Evolutionary conservation across 1,284 basidiomycete genomes (phyloP), one percentile per base, ranked within the genome.

Genomic region (Microbotryum intermedium): DNA sequence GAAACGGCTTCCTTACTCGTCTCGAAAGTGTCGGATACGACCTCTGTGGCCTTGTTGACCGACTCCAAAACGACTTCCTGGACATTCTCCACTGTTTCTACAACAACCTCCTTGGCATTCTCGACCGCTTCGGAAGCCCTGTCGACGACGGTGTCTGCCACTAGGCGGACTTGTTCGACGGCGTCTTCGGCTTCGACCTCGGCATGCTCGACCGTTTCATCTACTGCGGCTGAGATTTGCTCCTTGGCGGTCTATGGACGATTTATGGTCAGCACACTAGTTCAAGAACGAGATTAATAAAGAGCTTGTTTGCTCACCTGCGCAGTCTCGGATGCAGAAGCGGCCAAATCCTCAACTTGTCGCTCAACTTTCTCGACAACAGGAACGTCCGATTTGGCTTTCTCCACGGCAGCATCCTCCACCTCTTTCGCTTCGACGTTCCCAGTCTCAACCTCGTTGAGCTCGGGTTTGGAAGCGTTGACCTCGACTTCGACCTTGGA

Each of bases 11-110:
- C 42, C 25, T 48, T 42, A 4, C 53, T 48, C 8, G 58, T 44
- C 23, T 55, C 56, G 28, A 60, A 45, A 1, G 58, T 58, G 9
- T 58, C 58, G 1, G 62, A 58, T 2, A 45, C 58, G 23, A 39
- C 44, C 1, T 23, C 29, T 2, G 18, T 44, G 5, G 48, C 48
- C 34, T 46, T 51, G 23, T 34, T 9, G 16, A 29, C 6, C 11
- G 26, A 44, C 1, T 30, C 11, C 9, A 52, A 39, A n/a, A 52
- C n/a, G 34, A 23, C 42, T 30, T 39, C 4, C 34, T 42, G 23
- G 28, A 6, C 23, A 21, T 20, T 50, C 48, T 46, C 42, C 26
- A 29, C 49, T n/a, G n/a, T 25, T 6, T 48, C 45, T 11, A 13
- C 28, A 6, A 25, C 49, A 20, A 50, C 13, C 49, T 28, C 34